A percentile compares a stretch with the other conserved stretches of the same genome.
phyloP scores from a whole-genome alignment of 2,329 filamentous ascomycete species.

The Beauveria brongniartii region DNA sequence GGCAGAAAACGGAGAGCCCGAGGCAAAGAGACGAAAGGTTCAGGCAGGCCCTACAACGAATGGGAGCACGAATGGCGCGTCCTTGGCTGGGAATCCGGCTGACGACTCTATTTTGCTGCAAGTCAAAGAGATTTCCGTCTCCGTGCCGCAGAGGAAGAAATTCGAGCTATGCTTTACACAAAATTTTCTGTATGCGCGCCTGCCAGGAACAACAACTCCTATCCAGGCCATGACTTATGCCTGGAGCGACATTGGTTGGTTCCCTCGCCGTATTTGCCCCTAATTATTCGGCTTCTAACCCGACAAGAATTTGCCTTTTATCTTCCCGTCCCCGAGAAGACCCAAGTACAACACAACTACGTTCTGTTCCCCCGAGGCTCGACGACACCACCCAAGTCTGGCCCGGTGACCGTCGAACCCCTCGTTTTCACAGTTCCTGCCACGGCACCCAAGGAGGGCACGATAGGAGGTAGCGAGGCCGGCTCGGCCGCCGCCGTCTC shows the following conservation, averaged over 20 bases:
- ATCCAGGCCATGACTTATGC: conserved; percentile 47
- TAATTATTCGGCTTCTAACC: background rate
- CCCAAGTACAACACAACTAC: conserved; percentile 59
- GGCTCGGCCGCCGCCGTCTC: conserved; percentile 43
- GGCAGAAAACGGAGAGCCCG: conserved; percentile 33
- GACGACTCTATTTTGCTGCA: conserved; percentile 48
- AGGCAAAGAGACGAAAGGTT: conserved; percentile 45
- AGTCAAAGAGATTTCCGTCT: conserved; percentile 60
- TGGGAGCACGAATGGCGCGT: conserved; percentile 15
- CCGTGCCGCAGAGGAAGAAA: conserved; percentile 60
- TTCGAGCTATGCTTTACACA: conserved; percentile 56
- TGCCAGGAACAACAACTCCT: conserved; percentile 42
- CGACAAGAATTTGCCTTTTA: conserved; percentile 51
- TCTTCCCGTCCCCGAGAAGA: conserved; percentile 57
- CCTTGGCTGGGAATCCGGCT: conserved; percentile 29
- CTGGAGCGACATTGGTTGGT: conserved; percentile 54
- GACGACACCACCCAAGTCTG: conserved; percentile 42
- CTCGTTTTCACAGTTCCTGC: conserved; percentile 57
- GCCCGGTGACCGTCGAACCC: conserved; percentile 41
- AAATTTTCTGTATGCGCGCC: conserved; percentile 49
- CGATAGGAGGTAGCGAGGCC: conserved; percentile 43
- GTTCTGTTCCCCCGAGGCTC: conserved; percentile 51
- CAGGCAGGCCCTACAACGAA: conserved; percentile 27
- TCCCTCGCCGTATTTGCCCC: conserved; percentile 6
- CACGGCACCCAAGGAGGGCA: conserved; percentile 51